Conservation (phyloP, 2,329 filamentous ascomycete species). For the Colletotrichum echinochloae region DNA sequence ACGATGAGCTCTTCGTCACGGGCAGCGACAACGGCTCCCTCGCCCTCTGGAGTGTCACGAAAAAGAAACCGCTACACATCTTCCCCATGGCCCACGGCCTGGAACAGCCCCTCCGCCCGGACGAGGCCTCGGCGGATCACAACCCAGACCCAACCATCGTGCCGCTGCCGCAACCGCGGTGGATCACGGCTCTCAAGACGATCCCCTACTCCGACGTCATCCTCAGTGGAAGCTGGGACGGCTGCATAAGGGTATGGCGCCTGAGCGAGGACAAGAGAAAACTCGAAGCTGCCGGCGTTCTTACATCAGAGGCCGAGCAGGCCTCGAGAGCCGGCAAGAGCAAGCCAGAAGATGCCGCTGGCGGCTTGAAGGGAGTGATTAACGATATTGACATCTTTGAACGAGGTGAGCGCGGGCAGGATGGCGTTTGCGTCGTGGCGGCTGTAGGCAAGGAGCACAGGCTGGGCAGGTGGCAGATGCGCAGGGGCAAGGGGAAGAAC, state of each 20-base stretch:
- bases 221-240: slow-evolving; percentile 94
- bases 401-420: slow-evolving; percentile 79
- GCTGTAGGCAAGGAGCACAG: slow-evolving; percentile 89
- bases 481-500: slow-evolving; percentile 73
- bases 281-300: slow-evolving; percentile 77
- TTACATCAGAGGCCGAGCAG: slow-evolving; percentile 51
- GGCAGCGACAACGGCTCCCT: slow-evolving; percentile 92
- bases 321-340: slow-evolving; percentile 35
- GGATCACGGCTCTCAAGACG: slow-evolving; percentile 89
- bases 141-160: slow-evolving; percentile 71
- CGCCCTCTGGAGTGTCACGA: slow-evolving; percentile 87
- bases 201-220: slow-evolving; percentile 93
- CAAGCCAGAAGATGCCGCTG: slow-evolving; percentile 42
- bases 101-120: slow-evolving; percentile 75
- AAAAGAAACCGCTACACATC: slow-evolving; percentile 93
- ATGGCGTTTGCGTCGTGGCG: slow-evolving; percentile 86
- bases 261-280: slow-evolving; percentile 85
- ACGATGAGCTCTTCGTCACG: slow-evolving; percentile 89
- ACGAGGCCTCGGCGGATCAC: slow-evolving; percentile 79
- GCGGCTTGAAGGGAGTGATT: slow-evolving; percentile 74
- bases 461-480: slow-evolving; percentile 82
- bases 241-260: slow-evolving; percentile 85
- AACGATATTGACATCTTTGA: slow-evolving; percentile 93
- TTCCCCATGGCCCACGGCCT: slow-evolving; percentile 86
- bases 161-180: slow-evolving; percentile 78